These are phyloP conservation scores for Microsporum ferrugineum DNA, from an alignment of 2,329 filamentous ascomycete species.

Conservation along the genomic window DNA sequence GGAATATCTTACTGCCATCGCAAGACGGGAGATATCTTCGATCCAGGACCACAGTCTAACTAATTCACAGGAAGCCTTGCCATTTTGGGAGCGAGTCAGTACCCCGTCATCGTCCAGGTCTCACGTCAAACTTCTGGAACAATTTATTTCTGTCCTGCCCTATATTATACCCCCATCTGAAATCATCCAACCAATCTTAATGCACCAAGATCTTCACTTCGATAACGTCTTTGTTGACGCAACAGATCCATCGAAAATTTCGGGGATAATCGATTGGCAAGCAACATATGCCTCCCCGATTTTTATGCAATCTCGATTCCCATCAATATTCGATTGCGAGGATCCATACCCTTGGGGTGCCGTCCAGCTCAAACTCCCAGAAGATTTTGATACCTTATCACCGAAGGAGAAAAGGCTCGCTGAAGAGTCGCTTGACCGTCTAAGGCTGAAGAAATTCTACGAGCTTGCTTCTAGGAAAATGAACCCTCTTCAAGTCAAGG, in stretches of 20 bases:
- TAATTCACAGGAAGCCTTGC: not conserved
- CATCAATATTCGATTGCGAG: constrained; percentile 18
- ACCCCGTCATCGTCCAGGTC: not conserved
- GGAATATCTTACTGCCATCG: not conserved
- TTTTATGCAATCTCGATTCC: constrained; percentile 10
- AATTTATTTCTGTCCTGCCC: not conserved
- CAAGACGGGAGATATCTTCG: not conserved
- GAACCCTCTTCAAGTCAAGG: constrained; percentile 15
- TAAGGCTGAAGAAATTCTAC: constrained; percentile 19
- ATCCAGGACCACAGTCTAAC: not conserved
- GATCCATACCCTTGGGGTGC: constrained; percentile 19
- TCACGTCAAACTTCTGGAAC: not conserved
- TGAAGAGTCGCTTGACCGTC: constrained; percentile 8
- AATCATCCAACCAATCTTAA: not conserved
- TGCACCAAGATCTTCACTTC: not conserved
- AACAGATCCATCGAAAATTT: not conserved
- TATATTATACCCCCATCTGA: not conserved
- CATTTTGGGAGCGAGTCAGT: not conserved
- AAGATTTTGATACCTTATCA: constrained; percentile 17
- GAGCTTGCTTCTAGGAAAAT: constrained; percentile 19
- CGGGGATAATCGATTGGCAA: not conserved
- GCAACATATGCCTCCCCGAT: not conserved
- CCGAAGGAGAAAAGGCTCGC: constrained; percentile 12
- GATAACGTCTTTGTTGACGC: not conserved
- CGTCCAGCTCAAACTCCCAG: constrained; percentile 7